These are phyloP conservation scores for Plasmodium ovale DNA, from an alignment of 169 alveolate genomes.

Conservation along the genomic window DNA sequence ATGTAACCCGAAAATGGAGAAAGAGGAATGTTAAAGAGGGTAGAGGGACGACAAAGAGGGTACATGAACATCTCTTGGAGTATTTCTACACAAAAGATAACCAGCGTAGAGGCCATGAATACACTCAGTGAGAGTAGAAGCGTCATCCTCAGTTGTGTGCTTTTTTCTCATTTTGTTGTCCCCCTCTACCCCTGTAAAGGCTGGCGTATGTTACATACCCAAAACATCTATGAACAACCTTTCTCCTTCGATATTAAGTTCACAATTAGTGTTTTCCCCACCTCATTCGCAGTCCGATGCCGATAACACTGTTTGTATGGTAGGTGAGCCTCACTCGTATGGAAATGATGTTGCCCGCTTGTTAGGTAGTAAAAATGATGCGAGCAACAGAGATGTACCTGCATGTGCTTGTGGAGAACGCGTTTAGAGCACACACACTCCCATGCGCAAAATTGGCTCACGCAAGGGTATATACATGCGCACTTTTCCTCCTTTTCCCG, in stretches of 20 bases:
- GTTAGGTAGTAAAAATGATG: conserved; percentile 22
- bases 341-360: conserved; percentile 67
- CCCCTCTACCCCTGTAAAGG: too few relatives aligned
- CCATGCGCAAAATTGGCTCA: too few relatives aligned
- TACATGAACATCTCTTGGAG: background rate
- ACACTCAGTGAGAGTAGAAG: background rate
- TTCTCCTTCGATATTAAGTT: too few relatives aligned
- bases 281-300: conserved; percentile 43
- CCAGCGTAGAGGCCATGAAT: background rate
- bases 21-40: background rate
- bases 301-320: conserved; percentile 52
- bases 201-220: too few relatives aligned
- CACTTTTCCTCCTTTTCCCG: background rate
- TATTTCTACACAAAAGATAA: background rate
- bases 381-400: too few relatives aligned
- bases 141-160: background rate
- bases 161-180: conserved; percentile 2
- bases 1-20: conserved; percentile 11
- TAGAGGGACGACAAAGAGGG: background rate
- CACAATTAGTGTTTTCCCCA: background rate
- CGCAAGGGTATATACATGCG: background rate
- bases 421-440: background rate
- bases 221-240: background rate
- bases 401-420: background rate
- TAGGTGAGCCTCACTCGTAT: conserved; percentile 59